Conservation (phyloP, 495 filamentous ascomycete genomes). For the Trichoderma virens region DNA sequence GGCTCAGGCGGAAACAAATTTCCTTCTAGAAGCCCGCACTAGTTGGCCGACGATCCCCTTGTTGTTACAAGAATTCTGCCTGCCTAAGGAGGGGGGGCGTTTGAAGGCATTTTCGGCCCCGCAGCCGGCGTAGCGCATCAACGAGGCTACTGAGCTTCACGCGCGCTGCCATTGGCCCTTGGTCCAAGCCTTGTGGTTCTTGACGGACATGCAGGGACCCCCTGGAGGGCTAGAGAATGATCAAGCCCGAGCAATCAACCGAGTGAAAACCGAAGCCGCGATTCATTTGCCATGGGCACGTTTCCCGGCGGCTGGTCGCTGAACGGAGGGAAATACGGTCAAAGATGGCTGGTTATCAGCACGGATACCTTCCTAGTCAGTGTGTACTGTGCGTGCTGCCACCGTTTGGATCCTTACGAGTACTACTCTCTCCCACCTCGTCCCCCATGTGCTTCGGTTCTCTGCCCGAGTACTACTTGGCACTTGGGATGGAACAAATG, state of each 20-base stretch:
- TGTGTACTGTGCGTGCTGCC: background rate
- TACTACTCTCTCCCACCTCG: too few species aligned
- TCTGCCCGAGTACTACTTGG: too few species aligned
- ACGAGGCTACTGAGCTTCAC: background rate
- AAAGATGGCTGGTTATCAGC: background rate
- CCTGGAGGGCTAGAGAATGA: background rate
- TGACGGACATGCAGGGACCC: background rate
- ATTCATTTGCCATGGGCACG: background rate
- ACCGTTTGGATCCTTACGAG: too few species aligned
- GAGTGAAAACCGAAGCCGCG: background rate
- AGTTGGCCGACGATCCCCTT: too few species aligned
- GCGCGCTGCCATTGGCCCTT: background rate
- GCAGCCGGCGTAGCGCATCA: background rate
- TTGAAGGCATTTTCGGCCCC: background rate
- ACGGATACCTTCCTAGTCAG: background rate
- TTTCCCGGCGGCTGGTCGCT: background rate
- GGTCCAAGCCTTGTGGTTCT: background rate
- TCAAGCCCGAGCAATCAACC: background rate
- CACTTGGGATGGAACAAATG: too few species aligned
- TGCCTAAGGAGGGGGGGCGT: background rate
- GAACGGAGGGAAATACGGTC: background rate
- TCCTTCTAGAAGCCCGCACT: background rate
- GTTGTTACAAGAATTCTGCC: too few species aligned
- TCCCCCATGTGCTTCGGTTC: too few species aligned
- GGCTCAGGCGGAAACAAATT: background rate